These are phyloP conservation scores for Phialocephala sp. DNA, from an alignment of 2,329 filamentous ascomycete genomes.

Conservation along the genomic window DNA sequence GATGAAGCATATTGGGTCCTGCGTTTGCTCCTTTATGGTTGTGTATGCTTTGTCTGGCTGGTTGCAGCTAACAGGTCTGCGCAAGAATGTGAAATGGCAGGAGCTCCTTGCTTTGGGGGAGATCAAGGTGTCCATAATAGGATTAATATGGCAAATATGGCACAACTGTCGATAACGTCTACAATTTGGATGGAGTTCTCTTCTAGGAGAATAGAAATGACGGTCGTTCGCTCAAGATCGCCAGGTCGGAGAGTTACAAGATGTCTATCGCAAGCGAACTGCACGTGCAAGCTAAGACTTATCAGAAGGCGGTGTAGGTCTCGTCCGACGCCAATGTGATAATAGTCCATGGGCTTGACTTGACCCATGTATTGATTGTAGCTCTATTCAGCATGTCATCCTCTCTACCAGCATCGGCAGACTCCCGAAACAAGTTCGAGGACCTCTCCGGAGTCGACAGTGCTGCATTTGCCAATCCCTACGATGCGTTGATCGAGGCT, in stretches of 20 bases:
- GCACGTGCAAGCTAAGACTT: neutral
- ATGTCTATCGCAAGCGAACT: no score
- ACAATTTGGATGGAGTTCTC: neutral
- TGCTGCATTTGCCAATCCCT: constrained; percentile 39
- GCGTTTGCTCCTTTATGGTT: neutral
- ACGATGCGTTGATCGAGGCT: constrained; percentile 44
- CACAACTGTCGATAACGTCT: neutral
- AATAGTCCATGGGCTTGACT: neutral
- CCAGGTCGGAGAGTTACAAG: no score
- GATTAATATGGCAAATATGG: neutral
- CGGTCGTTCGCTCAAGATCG: no score
- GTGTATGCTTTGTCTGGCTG: no score
- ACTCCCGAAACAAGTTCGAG: constrained; percentile 42
- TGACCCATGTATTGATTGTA: neutral
- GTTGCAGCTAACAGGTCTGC: no score
- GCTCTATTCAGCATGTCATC: constrained; percentile 14
- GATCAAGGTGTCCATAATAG: neutral
- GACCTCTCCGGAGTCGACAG: constrained; percentile 43
- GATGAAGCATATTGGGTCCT: no score
- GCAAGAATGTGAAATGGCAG: no score
- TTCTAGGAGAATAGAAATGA: neutral
- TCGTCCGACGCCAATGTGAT: neutral
- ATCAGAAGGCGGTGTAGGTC: neutral
- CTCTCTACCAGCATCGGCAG: constrained; percentile 26
- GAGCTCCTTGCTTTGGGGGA: neutral